Conservation (phyloP, 495 filamentous ascomycete genomes). For the Penicillium simplicissimum region DNA sequence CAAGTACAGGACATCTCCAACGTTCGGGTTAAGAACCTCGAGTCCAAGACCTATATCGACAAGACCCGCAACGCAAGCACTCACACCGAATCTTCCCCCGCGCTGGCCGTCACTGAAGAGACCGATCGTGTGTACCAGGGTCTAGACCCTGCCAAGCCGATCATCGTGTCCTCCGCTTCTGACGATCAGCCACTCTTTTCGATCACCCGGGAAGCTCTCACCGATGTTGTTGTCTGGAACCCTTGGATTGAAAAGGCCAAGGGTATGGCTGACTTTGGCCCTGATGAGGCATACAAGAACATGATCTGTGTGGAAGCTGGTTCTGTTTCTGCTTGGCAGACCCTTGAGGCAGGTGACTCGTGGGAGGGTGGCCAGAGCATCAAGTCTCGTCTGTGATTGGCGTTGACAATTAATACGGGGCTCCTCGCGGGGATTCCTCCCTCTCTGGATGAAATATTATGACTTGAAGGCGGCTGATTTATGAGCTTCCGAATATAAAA, state of each 20-base stretch:
- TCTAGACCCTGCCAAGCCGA: conserved; percentile 59
- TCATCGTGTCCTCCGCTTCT: conserved; percentile 55
- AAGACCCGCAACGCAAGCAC: conserved; percentile 66
- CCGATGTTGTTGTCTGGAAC: conserved; percentile 95
- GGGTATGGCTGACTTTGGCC: conserved; percentile 83
- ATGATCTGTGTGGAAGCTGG: conserved; percentile 97
- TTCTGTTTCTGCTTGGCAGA: conserved; percentile 76
- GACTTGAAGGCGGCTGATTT: conserved; percentile 18
- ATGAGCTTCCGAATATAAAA: conserved; percentile 9
- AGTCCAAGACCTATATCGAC: conserved; percentile 73
- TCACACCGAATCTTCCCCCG: conserved; percentile 55
- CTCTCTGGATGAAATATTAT: conserved; percentile 19
- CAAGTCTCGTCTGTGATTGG: conserved; percentile 32
- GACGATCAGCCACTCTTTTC: conserved; percentile 64
- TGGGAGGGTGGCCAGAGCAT: conserved; percentile 91
- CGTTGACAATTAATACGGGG: background rate
- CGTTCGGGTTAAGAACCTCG: conserved; percentile 69
- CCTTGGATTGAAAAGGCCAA: conserved; percentile 85
- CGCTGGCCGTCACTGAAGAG: conserved; percentile 66
- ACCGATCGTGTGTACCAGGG: conserved; percentile 77
- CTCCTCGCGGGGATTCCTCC: background rate
- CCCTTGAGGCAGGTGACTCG: conserved; percentile 79
- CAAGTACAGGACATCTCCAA: conserved; percentile 67
- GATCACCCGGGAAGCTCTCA: conserved; percentile 75
- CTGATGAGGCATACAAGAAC: conserved; percentile 82